Conservation (phyloP, 2,329 filamentous ascomycete genomes). For the Cladophialophora exuberans region DNA sequence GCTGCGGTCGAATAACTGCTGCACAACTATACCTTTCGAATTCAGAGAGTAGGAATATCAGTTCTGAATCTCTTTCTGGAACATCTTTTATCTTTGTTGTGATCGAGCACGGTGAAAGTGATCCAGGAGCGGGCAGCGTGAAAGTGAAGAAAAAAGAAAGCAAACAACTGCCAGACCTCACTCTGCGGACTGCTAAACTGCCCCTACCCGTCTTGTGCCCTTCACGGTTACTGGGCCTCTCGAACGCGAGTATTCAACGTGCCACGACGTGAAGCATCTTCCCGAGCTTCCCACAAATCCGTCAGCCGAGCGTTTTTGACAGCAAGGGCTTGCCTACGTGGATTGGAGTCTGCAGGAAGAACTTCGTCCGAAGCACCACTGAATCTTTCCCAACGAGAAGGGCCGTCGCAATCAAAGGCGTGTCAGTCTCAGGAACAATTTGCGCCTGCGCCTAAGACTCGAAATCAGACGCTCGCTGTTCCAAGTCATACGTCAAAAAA, state of each 20-base stretch:
- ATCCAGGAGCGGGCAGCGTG: neutral
- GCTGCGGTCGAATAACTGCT: constrained; percentile 4
- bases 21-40: constrained; percentile 9
- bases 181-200: neutral
- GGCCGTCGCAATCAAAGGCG: neutral
- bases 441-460: neutral
- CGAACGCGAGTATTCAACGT: neutral
- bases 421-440: neutral
- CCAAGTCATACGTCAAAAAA: neutral
- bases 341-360: constrained; percentile 22
- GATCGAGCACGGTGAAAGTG: neutral
- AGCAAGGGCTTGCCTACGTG: constrained; percentile 6
- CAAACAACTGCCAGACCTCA: constrained; percentile 4
- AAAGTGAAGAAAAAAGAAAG: neutral
- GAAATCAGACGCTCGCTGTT: neutral
- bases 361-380: neutral
- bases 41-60: neutral
- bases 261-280: constrained; percentile 2
- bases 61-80: neutral
- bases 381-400: constrained; percentile 1
- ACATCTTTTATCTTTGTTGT: neutral
- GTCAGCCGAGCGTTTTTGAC: neutral
- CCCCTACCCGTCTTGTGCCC: neutral
- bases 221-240: neutral
- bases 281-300: constrained; percentile 20